Evolutionary conservation across 2,329 filamentous ascomycete genomes (phyloP).

Genomic region (Cladosporium halotolerans): DNA sequence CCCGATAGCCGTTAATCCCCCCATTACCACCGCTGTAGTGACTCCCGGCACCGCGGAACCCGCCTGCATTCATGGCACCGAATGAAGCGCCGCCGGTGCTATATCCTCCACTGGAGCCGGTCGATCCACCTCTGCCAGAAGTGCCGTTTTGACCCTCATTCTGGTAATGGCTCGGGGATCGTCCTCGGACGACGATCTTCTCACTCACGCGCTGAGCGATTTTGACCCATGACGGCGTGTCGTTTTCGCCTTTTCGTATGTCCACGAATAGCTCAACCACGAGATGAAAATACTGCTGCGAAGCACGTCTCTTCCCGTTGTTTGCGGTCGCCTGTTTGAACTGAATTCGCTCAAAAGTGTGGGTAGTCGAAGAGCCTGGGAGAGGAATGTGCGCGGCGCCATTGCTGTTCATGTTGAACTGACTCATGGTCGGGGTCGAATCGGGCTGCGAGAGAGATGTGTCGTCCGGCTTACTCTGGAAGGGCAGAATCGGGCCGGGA

Average conservation of each 20-base stretch:
- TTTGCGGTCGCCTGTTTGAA: constrained; percentile 93
- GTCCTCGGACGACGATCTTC: constrained; percentile 80
- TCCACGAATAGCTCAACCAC: constrained; percentile 77
- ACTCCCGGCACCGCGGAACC: constrained; percentile 20
- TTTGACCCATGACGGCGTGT: constrained; percentile 57
- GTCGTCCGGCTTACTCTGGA: constrained; percentile 30
- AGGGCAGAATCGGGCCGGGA: constrained; percentile 37
- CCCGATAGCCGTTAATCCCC: constrained; percentile 22
- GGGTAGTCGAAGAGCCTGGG: constrained; percentile 36
- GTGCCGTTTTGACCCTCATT: constrained; percentile 40
- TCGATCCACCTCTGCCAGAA: constrained; percentile 62
- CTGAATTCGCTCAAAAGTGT: constrained; percentile 80
- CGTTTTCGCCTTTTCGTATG: constrained; percentile 42
- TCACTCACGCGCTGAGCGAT: constrained; percentile 67
- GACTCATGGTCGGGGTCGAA: constrained; percentile 14
- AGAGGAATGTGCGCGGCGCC: constrained; percentile 20
- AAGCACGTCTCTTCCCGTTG: constrained; percentile 82
- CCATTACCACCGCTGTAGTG: constrained; percentile 19
- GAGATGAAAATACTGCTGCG: constrained; percentile 90
- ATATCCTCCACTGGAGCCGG: constrained; percentile 49
- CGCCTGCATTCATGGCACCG: constrained; percentile 25
- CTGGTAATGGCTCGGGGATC: constrained; percentile 63
- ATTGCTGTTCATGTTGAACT: constrained; percentile 16
- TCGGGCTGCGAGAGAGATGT: constrained; percentile 12
- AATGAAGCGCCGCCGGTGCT: constrained; percentile 24